Evolutionary conservation across 805 yeast genomes (phyloP).

Genomic region (Zygosaccharomyces siamensis): DNA sequence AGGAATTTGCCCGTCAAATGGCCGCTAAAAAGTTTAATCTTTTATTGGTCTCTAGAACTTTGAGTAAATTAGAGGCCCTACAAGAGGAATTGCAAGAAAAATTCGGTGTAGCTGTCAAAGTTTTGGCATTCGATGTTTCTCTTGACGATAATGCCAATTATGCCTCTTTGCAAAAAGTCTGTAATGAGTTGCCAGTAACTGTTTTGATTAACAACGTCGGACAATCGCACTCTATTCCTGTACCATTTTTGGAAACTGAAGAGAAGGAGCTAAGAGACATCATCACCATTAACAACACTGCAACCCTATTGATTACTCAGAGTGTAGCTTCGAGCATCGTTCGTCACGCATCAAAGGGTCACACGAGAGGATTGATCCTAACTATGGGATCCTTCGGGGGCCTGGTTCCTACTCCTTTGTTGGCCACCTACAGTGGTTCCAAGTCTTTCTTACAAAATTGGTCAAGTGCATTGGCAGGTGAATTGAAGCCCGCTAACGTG

Average conservation of each 20-base stretch:
- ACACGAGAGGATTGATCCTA: slow-evolving; percentile 67
- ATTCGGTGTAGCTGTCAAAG: slow-evolving; percentile 57
- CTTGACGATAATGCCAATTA: slow-evolving; percentile 57
- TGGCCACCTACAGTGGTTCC: slow-evolving; percentile 94
- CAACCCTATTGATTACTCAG: slow-evolving; percentile 80
- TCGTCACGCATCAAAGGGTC: slow-evolving; percentile 42
- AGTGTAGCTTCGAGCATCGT: slow-evolving; percentile 68
- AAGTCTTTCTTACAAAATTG: slow-evolving; percentile 92
- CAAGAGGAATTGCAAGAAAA: slow-evolving; percentile 58
- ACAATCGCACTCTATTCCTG: slow-evolving; percentile 90
- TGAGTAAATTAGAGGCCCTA: slow-evolving; percentile 62
- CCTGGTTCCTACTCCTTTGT: slow-evolving; percentile 81
- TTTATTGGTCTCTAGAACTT: slow-evolving; percentile 79
- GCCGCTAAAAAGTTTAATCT: slow-evolving; percentile 82
- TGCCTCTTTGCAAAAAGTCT: slow-evolving; percentile 42
- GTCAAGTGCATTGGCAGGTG: slow-evolving; percentile 87
- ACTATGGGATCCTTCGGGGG: slow-evolving; percentile 99
- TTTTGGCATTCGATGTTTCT: slow-evolving; percentile 75
- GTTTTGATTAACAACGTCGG: slow-evolving; percentile 91
- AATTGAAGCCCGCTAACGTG: slow-evolving; percentile 58
- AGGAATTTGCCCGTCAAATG: slow-evolving; percentile 81
- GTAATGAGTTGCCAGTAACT: slow-evolving; percentile 55
- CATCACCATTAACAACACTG: slow-evolving; percentile 77
- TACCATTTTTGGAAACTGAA: slow-evolving; percentile 79
- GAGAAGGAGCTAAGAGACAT: slow-evolving; percentile 72